Base-by-base conservation (phyloP, 257 asterid genomes). In the Scutellaria minor region DNA sequence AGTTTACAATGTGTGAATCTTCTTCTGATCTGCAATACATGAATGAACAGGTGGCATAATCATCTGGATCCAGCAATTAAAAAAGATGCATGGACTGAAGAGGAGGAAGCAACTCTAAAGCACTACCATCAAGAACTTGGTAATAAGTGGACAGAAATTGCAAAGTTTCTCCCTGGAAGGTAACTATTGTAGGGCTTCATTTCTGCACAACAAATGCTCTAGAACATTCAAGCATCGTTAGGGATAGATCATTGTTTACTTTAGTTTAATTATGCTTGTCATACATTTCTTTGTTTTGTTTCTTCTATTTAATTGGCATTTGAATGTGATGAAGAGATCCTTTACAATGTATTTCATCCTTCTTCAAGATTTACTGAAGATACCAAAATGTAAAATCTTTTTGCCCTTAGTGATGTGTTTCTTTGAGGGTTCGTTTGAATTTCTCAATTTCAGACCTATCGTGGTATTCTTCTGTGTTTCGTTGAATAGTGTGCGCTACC, bases 121-220 rank as follows among this genome's bases (percentile, higher is more conserved):
- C 71, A 75, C 55, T 85, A 82, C 74, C 97, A 91, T 66, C 85
- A 75, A 76, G 53, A 66, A 48, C 84, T 83, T 40, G 97, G 97
- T 57, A 91, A 89, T 82, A 91, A 78, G 72, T 91, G 97, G 96
- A 96, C 91, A 51, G 92, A 89, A 77, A 89, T 91, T 35, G 89
- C 95, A 11, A 91, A 78, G 64, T 86, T 82, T 81, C 81, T 89
- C 65, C 96, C 96, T 5, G 97, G 97, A 79, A 91, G 97, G 97
- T 90, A 87, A 65, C 70, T 71, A 58, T 75, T 67, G 52, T 35
- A 44, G 44, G 13, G n/a, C 64, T 61, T 72, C 56, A 51, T 74
- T 66, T 66, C 15, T 8, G 46, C 24, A 42, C 8, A n/a, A 18
- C 42, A 64, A 52, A 14, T 37, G 20, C 20, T 59, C 42, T 57